Conservation (phyloP, 1,284 basidiomycete genomes). For the Tilletiopsis washingtonensis region DNA sequence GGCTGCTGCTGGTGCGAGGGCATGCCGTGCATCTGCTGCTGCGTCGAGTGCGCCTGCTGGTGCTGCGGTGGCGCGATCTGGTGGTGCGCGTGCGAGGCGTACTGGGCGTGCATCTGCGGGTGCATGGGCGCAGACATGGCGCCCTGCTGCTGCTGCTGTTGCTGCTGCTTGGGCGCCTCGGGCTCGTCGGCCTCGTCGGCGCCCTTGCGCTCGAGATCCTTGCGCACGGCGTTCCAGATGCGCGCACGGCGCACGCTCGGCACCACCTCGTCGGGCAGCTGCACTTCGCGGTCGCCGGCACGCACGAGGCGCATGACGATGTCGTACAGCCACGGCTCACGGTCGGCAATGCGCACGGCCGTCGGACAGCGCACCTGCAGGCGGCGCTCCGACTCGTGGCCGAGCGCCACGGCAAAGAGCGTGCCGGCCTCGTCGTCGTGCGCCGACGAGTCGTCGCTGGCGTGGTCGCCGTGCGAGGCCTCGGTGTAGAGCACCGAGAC, state of each 20-base stretch:
- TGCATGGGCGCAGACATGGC: no score
- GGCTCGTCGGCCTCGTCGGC: no score
- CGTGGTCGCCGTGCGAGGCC: no score
- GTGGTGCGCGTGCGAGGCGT: no score
- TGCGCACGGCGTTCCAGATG: constrained; percentile 6
- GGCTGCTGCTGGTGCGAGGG: no score
- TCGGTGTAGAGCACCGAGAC: constrained; percentile 3
- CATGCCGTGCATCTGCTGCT: no score
- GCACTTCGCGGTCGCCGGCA: constrained; percentile 7
- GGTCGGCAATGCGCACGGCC: background rate
- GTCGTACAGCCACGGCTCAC: background rate
- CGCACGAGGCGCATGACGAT: constrained; percentile 5
- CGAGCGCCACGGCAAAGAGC: constrained; percentile 4
- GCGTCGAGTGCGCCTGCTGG: no score
- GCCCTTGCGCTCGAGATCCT: background rate
- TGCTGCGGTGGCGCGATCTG: no score
- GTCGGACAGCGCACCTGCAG: constrained; percentile 4
- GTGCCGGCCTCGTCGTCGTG: background rate
- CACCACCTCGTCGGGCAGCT: constrained; percentile 11
- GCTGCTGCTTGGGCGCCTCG: no score
- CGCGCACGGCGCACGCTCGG: constrained; percentile 8
- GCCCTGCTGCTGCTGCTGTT: no score
- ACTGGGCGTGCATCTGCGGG: no score
- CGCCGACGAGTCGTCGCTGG: no score
- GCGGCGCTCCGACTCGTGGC: constrained; percentile 1